Conservation (phyloP, 1,284 basidiomycete species). For the Apiotrichum mycotoxinovorans region DNA sequence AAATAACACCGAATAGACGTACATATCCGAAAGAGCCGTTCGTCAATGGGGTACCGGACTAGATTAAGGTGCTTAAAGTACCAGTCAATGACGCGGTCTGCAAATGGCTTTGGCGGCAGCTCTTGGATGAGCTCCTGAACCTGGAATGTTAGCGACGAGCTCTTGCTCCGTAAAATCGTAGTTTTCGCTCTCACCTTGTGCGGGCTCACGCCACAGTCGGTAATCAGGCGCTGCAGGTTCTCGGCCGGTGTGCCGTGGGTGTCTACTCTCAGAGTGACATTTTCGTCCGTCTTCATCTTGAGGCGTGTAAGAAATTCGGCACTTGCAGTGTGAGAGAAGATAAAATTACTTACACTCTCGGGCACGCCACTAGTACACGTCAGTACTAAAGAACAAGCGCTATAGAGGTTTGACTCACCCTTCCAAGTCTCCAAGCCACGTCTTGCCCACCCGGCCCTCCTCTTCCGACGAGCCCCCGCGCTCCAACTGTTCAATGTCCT, state of each 20-base stretch:
- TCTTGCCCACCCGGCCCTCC: slow-evolving; percentile 36
- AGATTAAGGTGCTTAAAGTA: slow-evolving; percentile 68
- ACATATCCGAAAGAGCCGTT: slow-evolving; percentile 71
- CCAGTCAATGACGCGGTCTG: slow-evolving; percentile 58
- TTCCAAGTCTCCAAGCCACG: slow-evolving; percentile 44
- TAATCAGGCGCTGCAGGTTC: slow-evolving; percentile 64
- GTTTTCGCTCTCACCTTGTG: slow-evolving; percentile 56
- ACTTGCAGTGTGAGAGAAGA: background rate
- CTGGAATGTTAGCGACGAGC: slow-evolving; percentile 15
- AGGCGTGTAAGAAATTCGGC: background rate
- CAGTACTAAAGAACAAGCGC: background rate
- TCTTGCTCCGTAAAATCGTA: background rate
- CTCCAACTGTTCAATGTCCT: slow-evolving; percentile 23
- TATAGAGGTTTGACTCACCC: slow-evolving; percentile 29
- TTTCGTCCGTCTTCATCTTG: slow-evolving; percentile 40
- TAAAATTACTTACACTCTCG: slow-evolving; percentile 20
- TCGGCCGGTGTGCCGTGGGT: slow-evolving; percentile 49
- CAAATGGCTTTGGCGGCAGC: slow-evolving; percentile 69
- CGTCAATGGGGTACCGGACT: slow-evolving; percentile 89
- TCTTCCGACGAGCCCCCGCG: slow-evolving; percentile 28
- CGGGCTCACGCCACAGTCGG: slow-evolving; percentile 83
- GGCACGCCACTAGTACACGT: slow-evolving; percentile 23
- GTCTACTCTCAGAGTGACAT: slow-evolving; percentile 47
- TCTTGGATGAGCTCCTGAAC: slow-evolving; percentile 84
- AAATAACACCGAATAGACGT: background rate